Conservation (phyloP, 2,329 filamentous ascomycete genomes). For the Arachnomyces sp. region DNA sequence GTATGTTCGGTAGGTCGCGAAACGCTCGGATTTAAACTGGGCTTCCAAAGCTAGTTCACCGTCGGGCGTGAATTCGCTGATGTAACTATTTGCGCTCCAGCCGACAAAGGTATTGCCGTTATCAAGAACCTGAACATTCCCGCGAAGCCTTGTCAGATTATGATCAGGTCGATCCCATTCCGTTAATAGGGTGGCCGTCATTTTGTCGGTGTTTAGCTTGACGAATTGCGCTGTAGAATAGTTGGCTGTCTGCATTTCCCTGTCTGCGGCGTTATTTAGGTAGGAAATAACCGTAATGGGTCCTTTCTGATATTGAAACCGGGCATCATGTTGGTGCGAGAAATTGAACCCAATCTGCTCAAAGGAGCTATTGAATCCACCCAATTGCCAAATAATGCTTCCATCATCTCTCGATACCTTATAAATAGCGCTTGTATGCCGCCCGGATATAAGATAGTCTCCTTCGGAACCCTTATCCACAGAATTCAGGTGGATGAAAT, state of each 20-base stretch:
- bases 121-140: conserved; percentile 27
- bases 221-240: conserved; percentile 23
- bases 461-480: conserved; percentile 34
- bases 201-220: conserved; percentile 21
- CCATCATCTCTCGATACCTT: conserved; percentile 41
- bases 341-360: conserved; percentile 41
- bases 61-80: conserved; percentile 23
- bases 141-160: conserved; percentile 24
- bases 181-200: conserved; percentile 20
- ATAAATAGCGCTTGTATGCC: conserved; percentile 40
- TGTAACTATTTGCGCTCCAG: conserved; percentile 29
- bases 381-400: conserved; percentile 40
- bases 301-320: conserved; percentile 22
- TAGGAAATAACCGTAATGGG: conserved; percentile 26
- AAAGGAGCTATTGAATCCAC: conserved; percentile 40
- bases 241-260: conserved; percentile 17
- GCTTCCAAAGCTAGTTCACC: conserved; percentile 26
- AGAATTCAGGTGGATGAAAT: conserved; percentile 29
- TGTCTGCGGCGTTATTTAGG: conserved; percentile 28
- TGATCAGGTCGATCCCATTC: conserved; percentile 27
- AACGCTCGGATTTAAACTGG: conserved; percentile 20
- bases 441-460: conserved; percentile 44
- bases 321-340: conserved; percentile 31
- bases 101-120: conserved; percentile 29
- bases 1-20: conserved; percentile 33